Conservation (phyloP, 495 filamentous ascomycete species). For the Mycothermus thermophilus region DNA sequence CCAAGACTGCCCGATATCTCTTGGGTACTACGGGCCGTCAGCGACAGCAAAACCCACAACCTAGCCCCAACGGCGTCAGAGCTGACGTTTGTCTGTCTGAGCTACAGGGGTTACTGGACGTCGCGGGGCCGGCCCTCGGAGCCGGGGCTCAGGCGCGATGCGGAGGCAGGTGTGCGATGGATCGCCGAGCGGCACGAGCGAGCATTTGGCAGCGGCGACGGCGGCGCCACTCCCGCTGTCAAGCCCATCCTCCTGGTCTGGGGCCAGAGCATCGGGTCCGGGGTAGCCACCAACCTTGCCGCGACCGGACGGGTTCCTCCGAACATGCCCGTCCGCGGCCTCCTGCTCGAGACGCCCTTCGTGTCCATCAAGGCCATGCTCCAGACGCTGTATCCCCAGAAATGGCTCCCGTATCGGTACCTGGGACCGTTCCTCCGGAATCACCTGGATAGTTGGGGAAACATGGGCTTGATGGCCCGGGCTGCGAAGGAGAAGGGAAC, state of each 20-base stretch:
- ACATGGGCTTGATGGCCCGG: slow-evolving; percentile 23
- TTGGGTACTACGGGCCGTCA: slow-evolving; percentile 31
- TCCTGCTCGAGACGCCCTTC: slow-evolving; percentile 70
- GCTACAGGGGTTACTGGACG: slow-evolving; percentile 70
- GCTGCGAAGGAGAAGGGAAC: slow-evolving; percentile 7
- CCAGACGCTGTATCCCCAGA: slow-evolving; percentile 60
- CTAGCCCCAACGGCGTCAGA: slow-evolving; percentile 11
- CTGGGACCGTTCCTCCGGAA: slow-evolving; percentile 37
- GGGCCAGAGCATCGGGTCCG: slow-evolving; percentile 65
- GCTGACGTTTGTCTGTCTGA: slow-evolving; percentile 50
- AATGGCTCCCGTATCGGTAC: slow-evolving; percentile 59
- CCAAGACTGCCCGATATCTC: slow-evolving; percentile 58
- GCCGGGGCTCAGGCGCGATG: slow-evolving; percentile 49
- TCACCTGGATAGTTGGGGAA: slow-evolving; percentile 32
- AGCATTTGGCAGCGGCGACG: slow-evolving; percentile 7
- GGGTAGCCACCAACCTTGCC: slow-evolving; percentile 41
- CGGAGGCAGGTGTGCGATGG: slow-evolving; percentile 45
- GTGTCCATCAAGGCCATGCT: slow-evolving; percentile 61
- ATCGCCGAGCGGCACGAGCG: slow-evolving; percentile 27
- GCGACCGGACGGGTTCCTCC: slow-evolving; percentile 13
- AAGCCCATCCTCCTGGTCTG: slow-evolving; percentile 51
- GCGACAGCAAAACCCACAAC: slow-evolving; percentile 14
- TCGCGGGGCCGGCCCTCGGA: slow-evolving; percentile 56
- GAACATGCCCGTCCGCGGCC: slow-evolving; percentile 20
- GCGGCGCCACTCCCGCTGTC: too few relatives aligned